Evolutionary conservation across 192 early-diverging fungal genomes (phyloP).

Genomic region (Lobosporangium transversale): DNA sequence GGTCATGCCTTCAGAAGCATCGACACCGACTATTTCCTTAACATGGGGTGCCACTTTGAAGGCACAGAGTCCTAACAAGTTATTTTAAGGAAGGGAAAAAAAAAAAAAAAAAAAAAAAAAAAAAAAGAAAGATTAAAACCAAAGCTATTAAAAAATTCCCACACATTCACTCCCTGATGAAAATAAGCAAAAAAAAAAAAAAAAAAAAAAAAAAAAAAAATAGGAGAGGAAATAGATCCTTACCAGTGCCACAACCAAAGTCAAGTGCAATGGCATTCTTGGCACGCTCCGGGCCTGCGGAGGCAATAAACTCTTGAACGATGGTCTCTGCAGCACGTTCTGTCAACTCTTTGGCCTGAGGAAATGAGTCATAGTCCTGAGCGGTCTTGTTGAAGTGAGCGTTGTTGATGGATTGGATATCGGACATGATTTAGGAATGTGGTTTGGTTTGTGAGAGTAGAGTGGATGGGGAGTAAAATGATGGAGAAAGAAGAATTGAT

Average conservation of each 20-base stretch:
- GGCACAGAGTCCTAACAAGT: constrained; percentile 22
- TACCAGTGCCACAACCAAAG: constrained; percentile 19
- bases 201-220: too few species aligned
- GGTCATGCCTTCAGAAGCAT: constrained; percentile 37
- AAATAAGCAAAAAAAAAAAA: too few species aligned
- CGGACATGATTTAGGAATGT: background rate
- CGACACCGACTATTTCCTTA: constrained; percentile 22
- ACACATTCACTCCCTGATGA: too few species aligned
- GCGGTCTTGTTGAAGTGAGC: constrained; percentile 39
- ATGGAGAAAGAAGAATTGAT: background rate
- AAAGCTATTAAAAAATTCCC: too few species aligned
- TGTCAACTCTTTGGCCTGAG: constrained; percentile 21
- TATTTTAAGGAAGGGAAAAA: too few species aligned
- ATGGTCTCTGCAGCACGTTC: constrained; percentile 9
- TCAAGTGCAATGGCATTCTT: constrained; percentile 28
- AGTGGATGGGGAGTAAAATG: too few species aligned
- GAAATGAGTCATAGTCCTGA: constrained; percentile 21
- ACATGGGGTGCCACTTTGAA: constrained; percentile 16
- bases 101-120: background rate
- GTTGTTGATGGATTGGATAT: constrained; percentile 33
- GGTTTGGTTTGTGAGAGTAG: background rate
- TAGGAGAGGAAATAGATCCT: background rate
- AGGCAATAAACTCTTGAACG: constrained; percentile 13
- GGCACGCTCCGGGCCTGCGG: constrained; percentile 22
- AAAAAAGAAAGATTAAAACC: background rate